A percentile compares a stretch with the other conserved stretches of the same genome.
phyloP scores from a whole-genome alignment of 352 stramenopile genomes.

The Globisporangium iwayamae region DNA sequence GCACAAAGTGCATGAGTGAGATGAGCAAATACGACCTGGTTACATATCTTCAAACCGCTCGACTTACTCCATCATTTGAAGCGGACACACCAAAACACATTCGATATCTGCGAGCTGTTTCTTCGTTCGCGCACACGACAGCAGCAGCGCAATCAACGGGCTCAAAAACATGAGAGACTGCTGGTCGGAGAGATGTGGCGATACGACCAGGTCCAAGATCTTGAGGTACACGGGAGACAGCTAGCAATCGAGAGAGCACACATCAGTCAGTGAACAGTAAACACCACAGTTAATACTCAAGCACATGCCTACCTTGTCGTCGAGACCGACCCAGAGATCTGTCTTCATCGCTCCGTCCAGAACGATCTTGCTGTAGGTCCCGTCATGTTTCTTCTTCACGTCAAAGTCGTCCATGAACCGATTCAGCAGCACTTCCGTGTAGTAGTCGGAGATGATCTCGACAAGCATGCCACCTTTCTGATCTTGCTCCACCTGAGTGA shows the following conservation, averaged over 20 bases:
- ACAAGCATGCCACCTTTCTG: slow-evolving; percentile 24
- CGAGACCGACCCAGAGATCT: slow-evolving; percentile 34
- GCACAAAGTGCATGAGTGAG: not conserved
- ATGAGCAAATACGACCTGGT: not conserved
- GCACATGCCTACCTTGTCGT: slow-evolving; percentile 28
- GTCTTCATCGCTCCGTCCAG: slow-evolving; percentile 35
- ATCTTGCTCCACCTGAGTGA: slow-evolving; percentile 22
- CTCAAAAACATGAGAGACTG: slow-evolving; percentile 47
- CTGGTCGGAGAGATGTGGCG: slow-evolving; percentile 30
- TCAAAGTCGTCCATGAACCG: slow-evolving; percentile 51
- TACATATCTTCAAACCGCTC: not conserved
- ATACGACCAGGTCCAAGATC: slow-evolving; percentile 45
- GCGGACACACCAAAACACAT: slow-evolving; percentile 46
- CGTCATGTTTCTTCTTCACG: slow-evolving; percentile 11
- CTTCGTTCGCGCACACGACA: slow-evolving; percentile 36
- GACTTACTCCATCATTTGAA: slow-evolving; percentile 60
- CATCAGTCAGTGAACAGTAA: not conserved
- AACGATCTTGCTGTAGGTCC: slow-evolving; percentile 30
- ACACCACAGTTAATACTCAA: not conserved
- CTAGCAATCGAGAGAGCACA: slow-evolving; percentile 10
- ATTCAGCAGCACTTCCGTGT: slow-evolving; percentile 35
- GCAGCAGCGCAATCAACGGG: slow-evolving; percentile 31
- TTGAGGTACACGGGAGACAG: slow-evolving; percentile 39
- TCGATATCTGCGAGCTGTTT: slow-evolving; percentile 33
- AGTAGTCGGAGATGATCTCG: slow-evolving; percentile 37